Conservation (phyloP, 495 filamentous ascomycete genomes). For the Aspergillus egyptiacus region DNA sequence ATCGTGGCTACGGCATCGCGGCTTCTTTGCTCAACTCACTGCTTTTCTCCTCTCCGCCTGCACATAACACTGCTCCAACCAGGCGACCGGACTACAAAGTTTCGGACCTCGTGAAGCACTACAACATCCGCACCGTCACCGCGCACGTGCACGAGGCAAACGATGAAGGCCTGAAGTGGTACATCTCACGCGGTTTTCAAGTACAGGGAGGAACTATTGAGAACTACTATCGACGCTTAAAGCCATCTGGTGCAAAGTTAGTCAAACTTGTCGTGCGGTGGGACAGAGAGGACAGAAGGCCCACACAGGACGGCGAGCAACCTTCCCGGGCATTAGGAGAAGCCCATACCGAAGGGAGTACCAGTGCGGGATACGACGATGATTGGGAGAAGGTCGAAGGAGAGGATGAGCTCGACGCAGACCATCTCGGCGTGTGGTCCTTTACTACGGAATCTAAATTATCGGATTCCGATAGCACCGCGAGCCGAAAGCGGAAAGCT, state of each 20-base stretch:
- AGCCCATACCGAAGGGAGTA: not conserved
- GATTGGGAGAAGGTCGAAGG: slow-evolving; percentile 45
- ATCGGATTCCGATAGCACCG: slow-evolving; percentile 24
- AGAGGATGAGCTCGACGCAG: slow-evolving; percentile 31
- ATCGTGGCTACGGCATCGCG: slow-evolving; percentile 73
- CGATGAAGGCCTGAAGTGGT: slow-evolving; percentile 81
- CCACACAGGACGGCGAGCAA: not conserved
- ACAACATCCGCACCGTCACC: slow-evolving; percentile 52
- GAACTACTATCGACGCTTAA: slow-evolving; percentile 81
- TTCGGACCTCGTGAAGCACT: slow-evolving; percentile 46
- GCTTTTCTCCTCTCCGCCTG: slow-evolving; percentile 42
- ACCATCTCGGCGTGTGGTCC: slow-evolving; percentile 32
- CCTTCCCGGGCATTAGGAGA: not conserved
- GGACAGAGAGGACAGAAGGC: slow-evolving; percentile 13
- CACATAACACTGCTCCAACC: slow-evolving; percentile 22
- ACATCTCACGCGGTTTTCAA: slow-evolving; percentile 70
- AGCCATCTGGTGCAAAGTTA: slow-evolving; percentile 72
- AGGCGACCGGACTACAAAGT: slow-evolving; percentile 21
- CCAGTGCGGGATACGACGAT: slow-evolving; percentile 27
- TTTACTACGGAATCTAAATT: slow-evolving; percentile 29
- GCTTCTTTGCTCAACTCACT: slow-evolving; percentile 58
- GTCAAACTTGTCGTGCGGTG: slow-evolving; percentile 49
- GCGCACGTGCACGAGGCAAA: slow-evolving; percentile 97
- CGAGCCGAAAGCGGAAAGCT: slow-evolving; percentile 37
- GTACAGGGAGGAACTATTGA: slow-evolving; percentile 51